phyloP scores from a whole-genome alignment of 768 basidiomycete species.

The Tephrocybe sp. region DNA sequence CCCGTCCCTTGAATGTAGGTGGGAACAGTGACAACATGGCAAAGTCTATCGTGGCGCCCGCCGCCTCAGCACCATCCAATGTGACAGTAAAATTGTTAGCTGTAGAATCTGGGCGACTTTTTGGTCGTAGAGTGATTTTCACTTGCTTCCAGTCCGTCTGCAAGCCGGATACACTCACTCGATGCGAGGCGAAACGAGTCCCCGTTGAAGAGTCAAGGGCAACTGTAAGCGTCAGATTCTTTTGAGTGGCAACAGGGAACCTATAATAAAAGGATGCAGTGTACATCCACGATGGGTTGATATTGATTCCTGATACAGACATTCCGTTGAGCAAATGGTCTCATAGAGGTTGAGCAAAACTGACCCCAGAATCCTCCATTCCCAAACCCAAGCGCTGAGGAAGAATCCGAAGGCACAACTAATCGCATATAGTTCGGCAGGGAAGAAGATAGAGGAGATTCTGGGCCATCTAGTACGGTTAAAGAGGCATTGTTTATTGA shows the following conservation, averaged over 20 bases:
- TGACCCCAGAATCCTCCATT: constrained; percentile 61
- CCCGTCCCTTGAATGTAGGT: background rate
- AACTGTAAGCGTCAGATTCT: constrained; percentile 39
- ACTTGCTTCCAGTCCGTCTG: constrained; percentile 54
- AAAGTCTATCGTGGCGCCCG: background rate
- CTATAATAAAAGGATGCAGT: constrained; percentile 61
- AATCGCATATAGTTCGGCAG: constrained; percentile 65
- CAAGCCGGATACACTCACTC: constrained; percentile 37
- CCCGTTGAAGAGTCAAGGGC: constrained; percentile 47
- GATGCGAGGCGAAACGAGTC: constrained; percentile 39
- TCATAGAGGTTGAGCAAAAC: constrained; percentile 4
- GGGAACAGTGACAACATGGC: background rate
- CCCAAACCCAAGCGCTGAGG: constrained; percentile 48
- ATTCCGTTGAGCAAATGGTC: no score
- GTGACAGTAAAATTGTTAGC: constrained; percentile 39
- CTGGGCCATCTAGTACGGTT: constrained; percentile 47
- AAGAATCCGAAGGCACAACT: constrained; percentile 37
- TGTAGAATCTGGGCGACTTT: background rate
- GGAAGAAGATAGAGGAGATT: constrained; percentile 50
- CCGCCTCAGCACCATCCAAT: background rate
- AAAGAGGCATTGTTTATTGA: constrained; percentile 47
- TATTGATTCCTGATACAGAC: constrained; percentile 54
- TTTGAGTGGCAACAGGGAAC: constrained; percentile 45
- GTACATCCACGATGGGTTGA: constrained; percentile 52
- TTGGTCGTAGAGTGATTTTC: constrained; percentile 21